These are phyloP conservation scores for Scheffersomyces quercinus DNA, from an alignment of 1,139 yeast genomes.

Conservation along the genomic window DNA sequence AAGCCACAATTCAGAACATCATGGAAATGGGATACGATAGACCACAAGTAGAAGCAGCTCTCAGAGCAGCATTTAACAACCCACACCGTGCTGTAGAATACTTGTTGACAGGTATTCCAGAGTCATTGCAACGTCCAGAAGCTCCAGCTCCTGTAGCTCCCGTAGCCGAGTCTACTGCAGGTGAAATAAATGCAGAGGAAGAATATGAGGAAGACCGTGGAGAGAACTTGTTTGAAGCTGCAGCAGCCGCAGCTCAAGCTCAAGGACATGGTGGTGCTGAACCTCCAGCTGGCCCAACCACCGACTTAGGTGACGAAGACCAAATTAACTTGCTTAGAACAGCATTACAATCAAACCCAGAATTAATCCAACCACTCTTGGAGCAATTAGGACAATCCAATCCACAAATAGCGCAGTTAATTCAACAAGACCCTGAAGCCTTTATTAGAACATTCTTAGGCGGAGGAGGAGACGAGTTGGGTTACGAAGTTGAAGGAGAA, in stretches of 20 bases:
- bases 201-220: conserved; percentile 30
- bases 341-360: conserved; percentile 84
- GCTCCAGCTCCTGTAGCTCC: conserved; percentile 25
- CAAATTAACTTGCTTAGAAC: conserved; percentile 70
- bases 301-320: conserved; percentile 44
- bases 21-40: conserved; percentile 97
- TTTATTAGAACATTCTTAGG: conserved; percentile 73
- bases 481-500: conserved; percentile 35
- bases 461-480: conserved; percentile 52
- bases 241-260: conserved; percentile 62
- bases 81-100: conserved; percentile 99
- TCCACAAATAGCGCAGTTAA: conserved; percentile 83
- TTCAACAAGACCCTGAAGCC: conserved; percentile 84
- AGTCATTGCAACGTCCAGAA: conserved; percentile 43
- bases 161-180: conserved; percentile 19
- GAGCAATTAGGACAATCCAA: conserved; percentile 82
- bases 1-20: conserved; percentile 71
- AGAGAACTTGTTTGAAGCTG: conserved; percentile 65
- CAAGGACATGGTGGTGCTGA: conserved; percentile 25
- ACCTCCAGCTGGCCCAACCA: conserved; percentile 15
- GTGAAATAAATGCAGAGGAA: conserved; percentile 19
- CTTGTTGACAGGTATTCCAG: conserved; percentile 87
- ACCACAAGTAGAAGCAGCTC: conserved; percentile 82
- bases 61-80: conserved; percentile 94
- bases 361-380: conserved; percentile 78